phyloP scores from a whole-genome alignment of 768 basidiomycete species.

The Tylopilus intermedius region DNA sequence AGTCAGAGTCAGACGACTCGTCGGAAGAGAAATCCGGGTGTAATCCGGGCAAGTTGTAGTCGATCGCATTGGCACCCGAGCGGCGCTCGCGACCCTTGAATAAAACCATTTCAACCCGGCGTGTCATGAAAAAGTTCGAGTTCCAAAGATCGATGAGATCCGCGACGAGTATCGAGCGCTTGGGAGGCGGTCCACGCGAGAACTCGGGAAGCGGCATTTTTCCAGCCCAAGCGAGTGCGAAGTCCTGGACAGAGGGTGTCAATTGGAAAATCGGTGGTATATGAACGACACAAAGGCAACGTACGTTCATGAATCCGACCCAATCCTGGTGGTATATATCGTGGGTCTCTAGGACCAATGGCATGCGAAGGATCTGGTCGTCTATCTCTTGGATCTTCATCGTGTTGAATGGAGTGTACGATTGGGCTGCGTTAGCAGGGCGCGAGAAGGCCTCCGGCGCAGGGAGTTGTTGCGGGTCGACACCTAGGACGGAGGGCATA shows the following conservation, averaged over 20 bases:
- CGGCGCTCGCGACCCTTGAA: conserved; percentile 76
- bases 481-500: conserved; percentile 15
- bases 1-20: conserved; percentile 37
- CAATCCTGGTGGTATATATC: conserved; percentile 78
- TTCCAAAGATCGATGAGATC: conserved; percentile 82
- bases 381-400: conserved; percentile 77
- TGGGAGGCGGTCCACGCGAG: conserved; percentile 46
- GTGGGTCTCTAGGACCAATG: conserved; percentile 63
- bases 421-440: conserved; percentile 61
- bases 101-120: conserved; percentile 75
- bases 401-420: conserved; percentile 64
- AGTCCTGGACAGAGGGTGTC: conserved; percentile 42
- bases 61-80: conserved; percentile 55
- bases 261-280: background rate
- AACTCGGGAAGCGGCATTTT: conserved; percentile 60
- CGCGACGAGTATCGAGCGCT: conserved; percentile 55
- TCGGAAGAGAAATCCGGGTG: conserved; percentile 39
- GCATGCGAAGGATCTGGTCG: conserved; percentile 66
- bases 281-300: conserved; percentile 15
- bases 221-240: conserved; percentile 73
- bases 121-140: conserved; percentile 62
- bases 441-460: conserved; percentile 73
- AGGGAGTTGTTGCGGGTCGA: conserved; percentile 40
- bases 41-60: conserved; percentile 47
- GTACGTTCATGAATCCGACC: conserved; percentile 71